These are phyloP conservation scores for Macrolepiota dolichaula DNA, from an alignment of 768 basidiomycete genomes.

Conservation along the genomic window DNA sequence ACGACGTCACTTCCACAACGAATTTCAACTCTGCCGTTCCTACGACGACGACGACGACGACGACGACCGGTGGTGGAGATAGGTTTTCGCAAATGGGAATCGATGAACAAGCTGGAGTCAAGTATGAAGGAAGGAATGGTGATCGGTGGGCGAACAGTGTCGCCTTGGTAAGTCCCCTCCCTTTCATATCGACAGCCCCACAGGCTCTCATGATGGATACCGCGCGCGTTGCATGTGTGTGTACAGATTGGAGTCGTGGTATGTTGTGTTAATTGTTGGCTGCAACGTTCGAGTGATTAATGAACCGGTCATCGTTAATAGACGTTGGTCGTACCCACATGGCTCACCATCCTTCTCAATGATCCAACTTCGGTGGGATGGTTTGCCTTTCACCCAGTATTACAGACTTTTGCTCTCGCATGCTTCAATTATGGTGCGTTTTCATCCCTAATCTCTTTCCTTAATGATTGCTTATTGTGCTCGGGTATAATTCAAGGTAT, in stretches of 20 bases:
- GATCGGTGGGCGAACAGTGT: slow-evolving; percentile 30
- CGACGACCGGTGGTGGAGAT: too few species aligned
- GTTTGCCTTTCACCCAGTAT: slow-evolving; percentile 65
- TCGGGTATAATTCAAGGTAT: slow-evolving; percentile 45
- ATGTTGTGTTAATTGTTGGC: neutral
- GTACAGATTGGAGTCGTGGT: slow-evolving; percentile 7
- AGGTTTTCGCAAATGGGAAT: neutral
- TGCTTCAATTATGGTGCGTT: slow-evolving; percentile 60
- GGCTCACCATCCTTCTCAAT: slow-evolving; percentile 42
- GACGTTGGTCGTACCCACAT: slow-evolving; percentile 40
- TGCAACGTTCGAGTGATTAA: neutral
- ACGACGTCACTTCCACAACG: neutral
- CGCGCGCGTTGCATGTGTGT: neutral
- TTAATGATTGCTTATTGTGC: too few species aligned
- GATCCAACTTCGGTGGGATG: slow-evolving; percentile 45
- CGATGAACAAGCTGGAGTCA: slow-evolving; percentile 15
- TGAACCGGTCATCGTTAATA: slow-evolving; percentile 15
- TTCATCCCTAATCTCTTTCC: neutral
- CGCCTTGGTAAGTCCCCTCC: slow-evolving; percentile 32
- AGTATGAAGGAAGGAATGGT: slow-evolving; percentile 32
- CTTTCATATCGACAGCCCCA: neutral
- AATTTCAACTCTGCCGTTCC: neutral
- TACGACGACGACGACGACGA: neutral
- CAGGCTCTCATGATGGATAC: neutral
- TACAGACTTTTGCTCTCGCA: slow-evolving; percentile 56